Conservation (phyloP, 345 rosid species). For the Eucalyptus rudis region DNA sequence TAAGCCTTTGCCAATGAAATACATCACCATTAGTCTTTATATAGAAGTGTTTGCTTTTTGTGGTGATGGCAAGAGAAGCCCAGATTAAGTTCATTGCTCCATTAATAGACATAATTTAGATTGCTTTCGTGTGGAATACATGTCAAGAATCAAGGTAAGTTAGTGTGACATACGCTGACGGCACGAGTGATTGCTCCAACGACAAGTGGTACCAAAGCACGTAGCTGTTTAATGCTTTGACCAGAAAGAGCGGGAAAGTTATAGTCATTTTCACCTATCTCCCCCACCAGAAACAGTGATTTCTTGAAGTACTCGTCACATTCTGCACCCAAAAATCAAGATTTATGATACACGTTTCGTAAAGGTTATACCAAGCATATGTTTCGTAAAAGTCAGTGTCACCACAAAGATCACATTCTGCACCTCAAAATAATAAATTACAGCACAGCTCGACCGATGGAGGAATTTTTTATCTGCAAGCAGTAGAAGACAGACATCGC, state of each 20-base stretch:
- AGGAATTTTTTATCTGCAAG: background rate
- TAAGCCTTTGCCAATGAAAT: background rate
- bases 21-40: background rate
- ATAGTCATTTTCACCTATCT: conserved; percentile 64
- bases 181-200: conserved; percentile 15
- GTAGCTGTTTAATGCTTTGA: conserved; percentile 11
- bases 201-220: conserved; percentile 26
- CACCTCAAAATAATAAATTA: background rate
- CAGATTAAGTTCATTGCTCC: background rate
- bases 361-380: background rate
- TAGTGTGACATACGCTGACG: background rate
- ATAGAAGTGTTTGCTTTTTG: background rate
- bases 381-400: background rate
- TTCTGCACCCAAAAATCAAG: conserved; percentile 10
- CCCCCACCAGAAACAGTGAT: conserved; percentile 50
- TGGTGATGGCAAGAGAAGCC: background rate
- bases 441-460: background rate
- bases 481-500: background rate
- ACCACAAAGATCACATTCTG: background rate
- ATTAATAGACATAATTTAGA: background rate
- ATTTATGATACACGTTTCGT: background rate
- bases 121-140: background rate
- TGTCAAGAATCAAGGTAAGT: background rate
- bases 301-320: conserved; percentile 31
- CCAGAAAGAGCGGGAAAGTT: conserved; percentile 25